Evolutionary conservation across 805 yeast species (phyloP).

Genomic region (Nakazawaea peltata): DNA sequence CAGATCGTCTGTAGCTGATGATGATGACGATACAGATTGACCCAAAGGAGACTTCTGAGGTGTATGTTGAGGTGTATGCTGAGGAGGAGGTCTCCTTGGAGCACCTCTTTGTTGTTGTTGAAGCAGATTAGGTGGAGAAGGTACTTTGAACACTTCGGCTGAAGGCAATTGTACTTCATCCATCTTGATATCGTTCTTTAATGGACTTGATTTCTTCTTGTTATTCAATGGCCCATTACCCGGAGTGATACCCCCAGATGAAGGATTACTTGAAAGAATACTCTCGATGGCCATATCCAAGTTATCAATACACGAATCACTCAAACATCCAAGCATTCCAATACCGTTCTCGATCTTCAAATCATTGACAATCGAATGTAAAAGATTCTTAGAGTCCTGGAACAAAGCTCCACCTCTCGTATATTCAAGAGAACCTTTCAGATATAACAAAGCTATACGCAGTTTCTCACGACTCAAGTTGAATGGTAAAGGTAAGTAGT

Average conservation of each 20-base stretch:
- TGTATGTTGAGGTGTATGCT: too few species aligned
- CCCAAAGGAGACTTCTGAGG: too few species aligned
- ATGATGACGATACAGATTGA: too few species aligned
- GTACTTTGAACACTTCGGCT: slow-evolving; percentile 6
- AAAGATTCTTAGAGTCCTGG: slow-evolving; percentile 55
- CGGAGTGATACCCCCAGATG: background rate
- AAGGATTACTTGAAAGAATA: slow-evolving; percentile 48
- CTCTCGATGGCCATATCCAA: slow-evolving; percentile 54
- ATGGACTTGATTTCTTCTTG: slow-evolving; percentile 3
- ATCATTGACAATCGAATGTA: slow-evolving; percentile 41
- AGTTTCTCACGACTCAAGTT: slow-evolving; percentile 57
- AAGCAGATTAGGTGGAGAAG: slow-evolving; percentile 7
- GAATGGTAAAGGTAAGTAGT: slow-evolving; percentile 53
- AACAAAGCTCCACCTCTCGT: slow-evolving; percentile 76
- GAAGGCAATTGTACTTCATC: slow-evolving; percentile 4
- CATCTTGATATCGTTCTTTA: slow-evolving; percentile 3
- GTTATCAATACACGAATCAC: slow-evolving; percentile 45
- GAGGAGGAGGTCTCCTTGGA: slow-evolving; percentile 7
- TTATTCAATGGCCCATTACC: too few species aligned
- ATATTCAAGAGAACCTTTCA: slow-evolving; percentile 74
- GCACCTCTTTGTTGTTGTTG: slow-evolving; percentile 7
- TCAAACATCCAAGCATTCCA: slow-evolving; percentile 54
- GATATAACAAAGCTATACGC: slow-evolving; percentile 54
- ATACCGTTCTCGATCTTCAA: slow-evolving; percentile 42
- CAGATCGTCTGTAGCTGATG: too few species aligned